Evolutionary conservation across 768 basidiomycete genomes (phyloP).

Genomic region (Crassisporium funariophilum): DNA sequence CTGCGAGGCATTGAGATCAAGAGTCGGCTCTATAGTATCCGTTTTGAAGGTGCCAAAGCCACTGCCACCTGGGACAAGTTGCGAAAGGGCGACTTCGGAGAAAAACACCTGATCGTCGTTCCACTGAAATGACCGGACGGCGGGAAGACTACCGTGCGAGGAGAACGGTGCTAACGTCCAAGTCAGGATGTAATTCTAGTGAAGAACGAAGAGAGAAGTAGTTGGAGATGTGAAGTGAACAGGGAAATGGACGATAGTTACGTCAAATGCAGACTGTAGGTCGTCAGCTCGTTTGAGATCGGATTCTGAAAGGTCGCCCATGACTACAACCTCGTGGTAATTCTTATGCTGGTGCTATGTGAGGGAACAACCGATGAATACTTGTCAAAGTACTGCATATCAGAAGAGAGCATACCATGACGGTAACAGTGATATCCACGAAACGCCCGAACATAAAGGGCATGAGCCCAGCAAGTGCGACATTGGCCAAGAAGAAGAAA

Average conservation of each 20-base stretch:
- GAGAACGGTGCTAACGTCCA: conserved; percentile 44
- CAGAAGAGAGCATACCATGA: conserved; percentile 24
- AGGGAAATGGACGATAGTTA: conserved; percentile 6
- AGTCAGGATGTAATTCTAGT: conserved; percentile 34
- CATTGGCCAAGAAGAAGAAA: conserved; percentile 36
- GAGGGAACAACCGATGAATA: neutral
- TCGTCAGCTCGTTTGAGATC: conserved; percentile 34
- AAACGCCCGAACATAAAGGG: conserved; percentile 41
- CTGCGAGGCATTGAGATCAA: conserved; percentile 6
- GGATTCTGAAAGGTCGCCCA: conserved; percentile 32
- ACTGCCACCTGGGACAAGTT: conserved; percentile 35
- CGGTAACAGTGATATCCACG: conserved; percentile 32
- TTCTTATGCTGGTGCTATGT: conserved; percentile 32
- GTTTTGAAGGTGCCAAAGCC: conserved; percentile 40
- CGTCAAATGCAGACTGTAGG: conserved; percentile 30
- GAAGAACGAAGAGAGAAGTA: neutral
- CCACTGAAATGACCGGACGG: conserved; percentile 34
- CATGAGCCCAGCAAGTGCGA: conserved; percentile 26
- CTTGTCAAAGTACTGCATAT: neutral
- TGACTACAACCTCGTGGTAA: conserved; percentile 38
- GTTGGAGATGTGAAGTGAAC: neutral
- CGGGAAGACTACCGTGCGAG: conserved; percentile 33
- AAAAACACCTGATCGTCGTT: conserved; percentile 38
- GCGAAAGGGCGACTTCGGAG: conserved; percentile 35
- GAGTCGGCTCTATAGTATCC: conserved; percentile 23